These are phyloP conservation scores for Pleomassaria siparia DNA, from an alignment of 2,329 filamentous ascomycete species.

Conservation along the genomic window DNA sequence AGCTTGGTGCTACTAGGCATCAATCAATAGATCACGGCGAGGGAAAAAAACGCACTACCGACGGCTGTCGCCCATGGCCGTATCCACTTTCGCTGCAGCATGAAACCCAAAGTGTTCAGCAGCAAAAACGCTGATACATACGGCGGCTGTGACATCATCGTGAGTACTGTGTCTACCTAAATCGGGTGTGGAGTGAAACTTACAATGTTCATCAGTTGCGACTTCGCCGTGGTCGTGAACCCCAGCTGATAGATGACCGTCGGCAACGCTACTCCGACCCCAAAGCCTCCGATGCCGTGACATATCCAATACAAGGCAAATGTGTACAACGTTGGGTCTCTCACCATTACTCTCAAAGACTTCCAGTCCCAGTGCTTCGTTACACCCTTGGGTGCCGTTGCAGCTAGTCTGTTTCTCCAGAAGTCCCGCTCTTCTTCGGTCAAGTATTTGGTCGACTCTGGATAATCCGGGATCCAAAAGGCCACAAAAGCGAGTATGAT, in stretches of 20 bases:
- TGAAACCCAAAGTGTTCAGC: conserved; percentile 17
- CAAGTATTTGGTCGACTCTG: conserved; percentile 18
- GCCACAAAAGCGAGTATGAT: conserved; percentile 16
- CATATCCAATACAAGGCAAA: conserved; percentile 24
- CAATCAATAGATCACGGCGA: background rate
- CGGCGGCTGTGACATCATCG: conserved; percentile 16
- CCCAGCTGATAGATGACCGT: conserved; percentile 25
- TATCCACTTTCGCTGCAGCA: conserved; percentile 23
- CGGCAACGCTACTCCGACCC: conserved; percentile 17
- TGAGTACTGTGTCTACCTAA: background rate
- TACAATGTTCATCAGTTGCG: conserved; percentile 29
- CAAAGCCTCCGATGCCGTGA: conserved; percentile 23
- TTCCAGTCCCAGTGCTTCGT: conserved; percentile 20
- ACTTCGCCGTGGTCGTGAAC: conserved; percentile 21
- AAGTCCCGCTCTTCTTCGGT: conserved; percentile 17
- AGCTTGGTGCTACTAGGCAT: conserved; percentile 3
- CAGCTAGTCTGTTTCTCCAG: conserved; percentile 12
- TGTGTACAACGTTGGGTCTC: conserved; percentile 19
- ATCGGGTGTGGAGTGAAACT: background rate
- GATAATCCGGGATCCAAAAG: conserved; percentile 14
- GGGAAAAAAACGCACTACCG: conserved; percentile 17
- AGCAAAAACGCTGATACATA: conserved; percentile 20
- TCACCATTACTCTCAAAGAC: conserved; percentile 15
- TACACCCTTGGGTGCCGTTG: conserved; percentile 11
- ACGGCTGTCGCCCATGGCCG: conserved; percentile 19